Evolutionary conservation across 805 yeast species (phyloP).

Genomic region (Wickerhamiella allomyrinae): DNA sequence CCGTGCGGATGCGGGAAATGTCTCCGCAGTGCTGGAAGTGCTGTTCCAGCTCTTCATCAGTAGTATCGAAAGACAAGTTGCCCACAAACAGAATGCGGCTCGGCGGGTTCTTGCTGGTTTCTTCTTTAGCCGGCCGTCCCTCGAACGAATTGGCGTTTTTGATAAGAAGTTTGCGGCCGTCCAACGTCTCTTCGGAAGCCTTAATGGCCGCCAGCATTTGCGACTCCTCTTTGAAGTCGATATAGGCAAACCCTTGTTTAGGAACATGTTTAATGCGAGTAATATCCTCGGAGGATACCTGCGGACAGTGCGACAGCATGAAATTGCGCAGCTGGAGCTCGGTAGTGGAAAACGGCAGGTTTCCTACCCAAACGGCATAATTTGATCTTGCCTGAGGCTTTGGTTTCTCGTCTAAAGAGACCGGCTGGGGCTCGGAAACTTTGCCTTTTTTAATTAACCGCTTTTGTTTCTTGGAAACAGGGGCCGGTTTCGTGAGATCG

Average conservation of each 20-base stretch:
- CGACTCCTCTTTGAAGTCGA: slow-evolving; percentile 53
- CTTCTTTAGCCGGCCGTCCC: slow-evolving; percentile 62
- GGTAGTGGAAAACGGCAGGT: slow-evolving; percentile 70
- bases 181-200: slow-evolving; percentile 56
- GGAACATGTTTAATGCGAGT: slow-evolving; percentile 71
- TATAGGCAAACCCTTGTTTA: slow-evolving; percentile 68
- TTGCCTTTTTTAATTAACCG: slow-evolving; percentile 62
- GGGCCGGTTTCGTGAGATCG: slow-evolving; percentile 44
- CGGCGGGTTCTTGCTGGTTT: slow-evolving; percentile 59
- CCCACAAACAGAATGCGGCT: slow-evolving; percentile 84
- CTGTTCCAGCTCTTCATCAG: slow-evolving; percentile 58
- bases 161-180: slow-evolving; percentile 75
- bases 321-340: slow-evolving; percentile 59
- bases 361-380: slow-evolving; percentile 87
- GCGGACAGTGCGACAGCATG: slow-evolving; percentile 36
- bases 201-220: slow-evolving; percentile 50
- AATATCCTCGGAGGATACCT: slow-evolving; percentile 44
- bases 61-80: slow-evolving; percentile 82
- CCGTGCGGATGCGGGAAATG: slow-evolving; percentile 76
- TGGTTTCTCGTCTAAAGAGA: slow-evolving; percentile 16
- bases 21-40: slow-evolving; percentile 90
- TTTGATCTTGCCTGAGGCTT: slow-evolving; percentile 16
- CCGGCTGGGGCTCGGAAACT: slow-evolving; percentile 22
- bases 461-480: slow-evolving; percentile 82
- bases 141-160: slow-evolving; percentile 69